phyloP scores from a whole-genome alignment of 2,329 filamentous ascomycete genomes.

The Dactylella cylindrospora region DNA sequence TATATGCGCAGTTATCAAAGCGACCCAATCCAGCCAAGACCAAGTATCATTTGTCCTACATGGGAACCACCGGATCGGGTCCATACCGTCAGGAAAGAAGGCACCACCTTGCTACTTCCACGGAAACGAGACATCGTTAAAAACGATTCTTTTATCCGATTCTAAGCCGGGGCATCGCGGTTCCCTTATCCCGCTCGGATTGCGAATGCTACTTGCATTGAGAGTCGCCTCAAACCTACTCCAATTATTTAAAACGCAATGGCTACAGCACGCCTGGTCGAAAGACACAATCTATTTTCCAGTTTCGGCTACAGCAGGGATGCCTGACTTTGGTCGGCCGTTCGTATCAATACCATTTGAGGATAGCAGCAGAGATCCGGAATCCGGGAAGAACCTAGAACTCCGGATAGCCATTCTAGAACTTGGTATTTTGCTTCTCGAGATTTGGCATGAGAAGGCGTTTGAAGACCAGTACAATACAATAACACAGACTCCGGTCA shows the following conservation, averaged over 20 bases:
- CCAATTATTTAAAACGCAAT: constrained; percentile 44
- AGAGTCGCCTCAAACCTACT: constrained; percentile 45
- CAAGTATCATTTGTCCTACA: constrained; percentile 16
- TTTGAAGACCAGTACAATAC: constrained; percentile 37
- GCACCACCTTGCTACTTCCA: constrained; percentile 14
- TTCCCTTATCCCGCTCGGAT: constrained; percentile 19
- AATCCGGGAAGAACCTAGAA: constrained; percentile 9
- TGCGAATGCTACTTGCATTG: constrained; percentile 45
- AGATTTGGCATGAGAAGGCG: constrained; percentile 47
- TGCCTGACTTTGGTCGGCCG: constrained; percentile 18
- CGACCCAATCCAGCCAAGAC: constrained; percentile 1
- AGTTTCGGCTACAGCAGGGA: constrained; percentile 2
- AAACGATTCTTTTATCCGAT: constrained; percentile 4
- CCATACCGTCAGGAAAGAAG: constrained; percentile 7
- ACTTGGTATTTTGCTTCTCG: constrained; percentile 48
- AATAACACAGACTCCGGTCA: neutral
- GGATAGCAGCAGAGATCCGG: neutral
- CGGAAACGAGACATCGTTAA: constrained; percentile 19
- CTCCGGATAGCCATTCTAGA: constrained; percentile 45
- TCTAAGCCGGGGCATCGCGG: neutral
- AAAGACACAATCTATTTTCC: constrained; percentile 44
- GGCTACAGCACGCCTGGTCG: constrained; percentile 42
- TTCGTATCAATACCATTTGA: constrained; percentile 29
- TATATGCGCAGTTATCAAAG: constrained; percentile 16
- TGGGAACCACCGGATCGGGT: constrained; percentile 14